These are phyloP conservation scores for Stagonosporopsis tanaceti DNA, from an alignment of 2,329 filamentous ascomycete species.

Conservation along the genomic window DNA sequence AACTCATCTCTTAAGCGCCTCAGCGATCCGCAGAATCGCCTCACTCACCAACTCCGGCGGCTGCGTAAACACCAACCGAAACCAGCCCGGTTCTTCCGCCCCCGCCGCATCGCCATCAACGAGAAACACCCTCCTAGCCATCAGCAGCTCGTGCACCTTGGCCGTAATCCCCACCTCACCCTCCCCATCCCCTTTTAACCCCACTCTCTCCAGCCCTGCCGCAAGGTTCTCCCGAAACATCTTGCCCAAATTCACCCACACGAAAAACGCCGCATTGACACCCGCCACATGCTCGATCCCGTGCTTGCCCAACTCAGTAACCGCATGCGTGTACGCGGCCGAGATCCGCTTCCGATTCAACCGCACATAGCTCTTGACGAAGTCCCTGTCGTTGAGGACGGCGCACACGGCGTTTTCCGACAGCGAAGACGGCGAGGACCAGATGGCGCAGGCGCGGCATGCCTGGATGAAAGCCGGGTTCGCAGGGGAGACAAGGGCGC, in stretches of 20 bases:
- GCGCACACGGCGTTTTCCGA: constrained; percentile 11
- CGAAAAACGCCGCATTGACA: constrained; percentile 57
- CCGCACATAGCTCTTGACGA: constrained; percentile 48
- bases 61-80: constrained; percentile 59
- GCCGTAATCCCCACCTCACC: constrained; percentile 54
- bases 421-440: constrained; percentile 21
- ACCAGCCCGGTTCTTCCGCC: constrained; percentile 59
- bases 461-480: constrained; percentile 46
- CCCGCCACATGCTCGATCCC: constrained; percentile 50
- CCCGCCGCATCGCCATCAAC: constrained; percentile 59
- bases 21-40: constrained; percentile 3
- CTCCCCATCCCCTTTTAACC: background rate
- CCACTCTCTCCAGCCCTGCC: background rate
- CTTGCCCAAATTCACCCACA: constrained; percentile 51
- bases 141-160: constrained; percentile 54
- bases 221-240: constrained; percentile 19
- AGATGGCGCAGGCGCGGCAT: constrained; percentile 13
- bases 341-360: constrained; percentile 49
- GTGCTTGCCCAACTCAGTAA: constrained; percentile 30
- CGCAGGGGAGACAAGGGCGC: constrained; percentile 20
- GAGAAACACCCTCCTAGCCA: constrained; percentile 60
- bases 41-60: constrained; percentile 3
- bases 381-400: constrained; percentile 1
- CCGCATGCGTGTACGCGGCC: constrained; percentile 23
- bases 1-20: background rate